These are phyloP conservation scores for Ciborinia camelliae DNA, from an alignment of 2,329 filamentous ascomycete species.

Conservation along the genomic window DNA sequence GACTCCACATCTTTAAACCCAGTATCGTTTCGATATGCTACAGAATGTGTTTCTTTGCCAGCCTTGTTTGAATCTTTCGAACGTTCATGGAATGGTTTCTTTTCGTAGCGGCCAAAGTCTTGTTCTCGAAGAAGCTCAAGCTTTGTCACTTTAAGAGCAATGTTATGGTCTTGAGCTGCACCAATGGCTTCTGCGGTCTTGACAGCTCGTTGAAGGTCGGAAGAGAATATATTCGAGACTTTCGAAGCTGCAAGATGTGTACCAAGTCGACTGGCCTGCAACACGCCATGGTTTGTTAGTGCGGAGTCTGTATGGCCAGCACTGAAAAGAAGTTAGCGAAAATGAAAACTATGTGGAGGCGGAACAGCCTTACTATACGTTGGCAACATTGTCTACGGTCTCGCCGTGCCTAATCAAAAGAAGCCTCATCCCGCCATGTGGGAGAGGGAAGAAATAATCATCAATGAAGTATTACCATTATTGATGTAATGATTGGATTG, in stretches of 20 bases:
- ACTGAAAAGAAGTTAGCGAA: constrained; percentile 42
- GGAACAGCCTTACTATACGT: constrained; percentile 59
- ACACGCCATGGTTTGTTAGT: constrained; percentile 75
- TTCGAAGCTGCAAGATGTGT: constrained; percentile 61
- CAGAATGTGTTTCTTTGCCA: constrained; percentile 41
- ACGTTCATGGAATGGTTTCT: constrained; percentile 52
- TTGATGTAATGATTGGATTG: constrained; percentile 5
- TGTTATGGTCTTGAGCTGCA: constrained; percentile 55
- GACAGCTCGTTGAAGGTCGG: constrained; percentile 70
- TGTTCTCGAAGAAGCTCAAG: constrained; percentile 61
- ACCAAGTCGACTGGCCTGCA: constrained; percentile 73
- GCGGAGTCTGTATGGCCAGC: constrained; percentile 78
- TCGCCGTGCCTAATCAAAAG: constrained; percentile 85
- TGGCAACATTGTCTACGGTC: constrained; percentile 83
- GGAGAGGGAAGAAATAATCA: constrained; percentile 25
- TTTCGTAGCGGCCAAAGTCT: constrained; percentile 70
- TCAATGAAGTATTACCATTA: constrained; percentile 29
- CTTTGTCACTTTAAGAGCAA: constrained; percentile 22
- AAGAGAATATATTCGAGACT: constrained; percentile 71
- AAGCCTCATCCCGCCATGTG: constrained; percentile 52
- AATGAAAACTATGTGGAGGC: neutral
- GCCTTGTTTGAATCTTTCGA: constrained; percentile 34
- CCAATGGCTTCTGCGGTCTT: constrained; percentile 67
- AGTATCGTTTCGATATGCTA: constrained; percentile 41
- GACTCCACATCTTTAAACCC: constrained; percentile 61